These are phyloP conservation scores for Pythium grandisporangium DNA, from an alignment of 352 stramenopile genomes.

Conservation along the genomic window DNA sequence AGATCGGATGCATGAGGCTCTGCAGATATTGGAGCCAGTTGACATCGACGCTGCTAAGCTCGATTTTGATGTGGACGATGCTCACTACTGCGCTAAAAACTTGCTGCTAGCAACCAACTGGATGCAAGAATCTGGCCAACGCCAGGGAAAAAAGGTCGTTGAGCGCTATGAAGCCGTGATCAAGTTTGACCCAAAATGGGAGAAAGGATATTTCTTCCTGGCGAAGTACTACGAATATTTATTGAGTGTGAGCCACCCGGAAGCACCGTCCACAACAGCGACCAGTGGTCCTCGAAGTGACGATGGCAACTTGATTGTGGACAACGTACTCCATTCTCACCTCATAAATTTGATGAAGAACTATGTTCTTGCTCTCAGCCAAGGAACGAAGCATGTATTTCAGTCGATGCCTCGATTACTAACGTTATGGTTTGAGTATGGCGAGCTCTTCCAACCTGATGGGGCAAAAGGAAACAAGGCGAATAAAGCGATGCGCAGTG, in stretches of 20 bases:
- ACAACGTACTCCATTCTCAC: slow-evolving; percentile 47
- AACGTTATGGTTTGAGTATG: slow-evolving; percentile 97
- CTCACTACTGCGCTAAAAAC: slow-evolving; percentile 73
- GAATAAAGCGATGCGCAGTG: slow-evolving; percentile 54
- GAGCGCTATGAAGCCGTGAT: slow-evolving; percentile 93
- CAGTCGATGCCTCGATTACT: slow-evolving; percentile 96
- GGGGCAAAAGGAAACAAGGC: slow-evolving; percentile 23
- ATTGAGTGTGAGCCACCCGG: slow-evolving; percentile 60
- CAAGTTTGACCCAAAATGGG: slow-evolving; percentile 90
- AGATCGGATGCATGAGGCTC: slow-evolving; percentile 76
- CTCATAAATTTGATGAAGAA: slow-evolving; percentile 91
- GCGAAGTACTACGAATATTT: slow-evolving; percentile 91
- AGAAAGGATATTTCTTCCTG: slow-evolving; percentile 89
- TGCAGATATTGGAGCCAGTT: slow-evolving; percentile 77
- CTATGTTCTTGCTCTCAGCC: slow-evolving; percentile 83
- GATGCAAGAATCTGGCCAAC: slow-evolving; percentile 93
- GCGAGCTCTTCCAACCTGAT: slow-evolving; percentile 50
- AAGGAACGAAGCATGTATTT: slow-evolving; percentile 95
- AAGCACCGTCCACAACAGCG: slow-evolving; percentile 21
- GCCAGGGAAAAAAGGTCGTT: slow-evolving; percentile 91
- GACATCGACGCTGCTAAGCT: slow-evolving; percentile 68
- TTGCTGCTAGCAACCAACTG: slow-evolving; percentile 94
- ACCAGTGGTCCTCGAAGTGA: slow-evolving; percentile 25
- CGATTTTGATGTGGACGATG: slow-evolving; percentile 67
- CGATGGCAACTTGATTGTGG: slow-evolving; percentile 26